Percentiles rank a stretch among this genome's conserved stretches.
phyloP scores from a whole-genome alignment of 768 basidiomycete genomes.

The Artomyces pyxidatus region DNA sequence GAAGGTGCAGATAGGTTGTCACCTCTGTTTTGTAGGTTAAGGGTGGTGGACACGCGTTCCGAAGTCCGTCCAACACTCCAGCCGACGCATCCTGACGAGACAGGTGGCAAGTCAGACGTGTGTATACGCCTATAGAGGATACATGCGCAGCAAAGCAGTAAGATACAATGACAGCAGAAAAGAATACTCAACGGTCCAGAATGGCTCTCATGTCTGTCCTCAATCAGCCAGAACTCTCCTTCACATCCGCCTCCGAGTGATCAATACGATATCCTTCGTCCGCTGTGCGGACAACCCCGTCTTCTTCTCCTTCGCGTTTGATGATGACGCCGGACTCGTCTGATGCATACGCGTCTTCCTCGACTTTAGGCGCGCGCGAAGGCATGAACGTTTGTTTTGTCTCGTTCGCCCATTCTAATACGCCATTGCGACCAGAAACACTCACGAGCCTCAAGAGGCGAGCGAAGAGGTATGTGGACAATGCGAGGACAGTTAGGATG shows the following conservation, averaged over 20 bases:
- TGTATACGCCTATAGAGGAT: no score
- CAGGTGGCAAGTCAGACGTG: no score
- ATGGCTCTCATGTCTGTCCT: no score
- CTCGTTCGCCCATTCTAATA: slow-evolving; percentile 8
- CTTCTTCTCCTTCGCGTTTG: not conserved
- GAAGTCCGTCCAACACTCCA: no score
- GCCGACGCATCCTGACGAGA: no score
- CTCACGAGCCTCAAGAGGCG: slow-evolving; percentile 3
- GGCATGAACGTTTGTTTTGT: not conserved
- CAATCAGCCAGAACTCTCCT: no score
- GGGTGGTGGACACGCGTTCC: not conserved
- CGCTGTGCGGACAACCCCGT: no score
- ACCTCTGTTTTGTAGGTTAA: not conserved
- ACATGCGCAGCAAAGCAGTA: no score
- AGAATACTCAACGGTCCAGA: no score
- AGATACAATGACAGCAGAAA: no score
- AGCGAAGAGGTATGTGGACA: slow-evolving; percentile 5
- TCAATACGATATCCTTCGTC: no score
- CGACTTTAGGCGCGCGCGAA: not conserved
- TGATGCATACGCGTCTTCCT: slow-evolving; percentile 1
- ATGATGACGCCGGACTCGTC: not conserved
- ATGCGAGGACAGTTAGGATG: slow-evolving; percentile 5
- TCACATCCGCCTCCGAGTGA: no score
- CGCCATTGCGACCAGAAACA: slow-evolving; percentile 6
- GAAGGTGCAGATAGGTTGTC: not conserved